These are phyloP conservation scores for Fomitiporia mediterranea DNA, from an alignment of 1,284 basidiomycete genomes.

Conservation along the genomic window DNA sequence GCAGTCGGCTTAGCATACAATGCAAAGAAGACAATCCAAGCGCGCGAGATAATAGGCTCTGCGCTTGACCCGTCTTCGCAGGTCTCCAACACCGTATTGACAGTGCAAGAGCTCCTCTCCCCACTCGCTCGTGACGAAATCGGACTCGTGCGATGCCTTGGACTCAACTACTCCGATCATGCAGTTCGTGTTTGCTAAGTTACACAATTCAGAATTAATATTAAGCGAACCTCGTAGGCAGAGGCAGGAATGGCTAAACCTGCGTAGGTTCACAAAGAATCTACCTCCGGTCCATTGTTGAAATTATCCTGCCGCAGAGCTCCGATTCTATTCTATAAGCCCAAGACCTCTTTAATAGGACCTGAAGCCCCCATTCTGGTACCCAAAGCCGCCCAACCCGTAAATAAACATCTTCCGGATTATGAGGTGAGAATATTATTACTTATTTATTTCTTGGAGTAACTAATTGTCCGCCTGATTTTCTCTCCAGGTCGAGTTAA, in stretches of 20 bases:
- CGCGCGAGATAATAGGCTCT: conserved; percentile 64
- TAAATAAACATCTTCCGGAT: conserved; percentile 70
- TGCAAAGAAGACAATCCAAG: conserved; percentile 52
- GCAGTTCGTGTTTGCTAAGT: conserved; percentile 45
- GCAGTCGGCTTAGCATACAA: conserved; percentile 65
- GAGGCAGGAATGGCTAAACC: conserved; percentile 63
- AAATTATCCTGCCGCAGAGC: conserved; percentile 37
- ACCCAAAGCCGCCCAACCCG: conserved; percentile 64
- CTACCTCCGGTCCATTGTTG: not conserved
- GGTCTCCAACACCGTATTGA: conserved; percentile 57
- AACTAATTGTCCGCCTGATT: not conserved
- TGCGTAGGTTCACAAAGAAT: conserved; percentile 50
- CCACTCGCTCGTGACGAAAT: conserved; percentile 65
- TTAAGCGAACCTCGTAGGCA: conserved; percentile 38
- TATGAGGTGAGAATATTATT: conserved; percentile 49
- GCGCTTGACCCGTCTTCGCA: conserved; percentile 59
- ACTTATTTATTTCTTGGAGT: not conserved
- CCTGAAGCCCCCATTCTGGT: conserved; percentile 65
- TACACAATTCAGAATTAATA: not conserved
- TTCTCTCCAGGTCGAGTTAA: conserved; percentile 58
- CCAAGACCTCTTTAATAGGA: conserved; percentile 64
- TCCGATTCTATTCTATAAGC: conserved; percentile 80
- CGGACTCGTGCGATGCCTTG: conserved; percentile 70
- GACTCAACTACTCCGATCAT: conserved; percentile 77
- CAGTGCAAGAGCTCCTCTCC: conserved; percentile 64